Evolutionary conservation across 2,329 filamentous ascomycete genomes (phyloP), one percentile per base, ranked within the genome.

Genomic region (Eutypa lata): DNA sequence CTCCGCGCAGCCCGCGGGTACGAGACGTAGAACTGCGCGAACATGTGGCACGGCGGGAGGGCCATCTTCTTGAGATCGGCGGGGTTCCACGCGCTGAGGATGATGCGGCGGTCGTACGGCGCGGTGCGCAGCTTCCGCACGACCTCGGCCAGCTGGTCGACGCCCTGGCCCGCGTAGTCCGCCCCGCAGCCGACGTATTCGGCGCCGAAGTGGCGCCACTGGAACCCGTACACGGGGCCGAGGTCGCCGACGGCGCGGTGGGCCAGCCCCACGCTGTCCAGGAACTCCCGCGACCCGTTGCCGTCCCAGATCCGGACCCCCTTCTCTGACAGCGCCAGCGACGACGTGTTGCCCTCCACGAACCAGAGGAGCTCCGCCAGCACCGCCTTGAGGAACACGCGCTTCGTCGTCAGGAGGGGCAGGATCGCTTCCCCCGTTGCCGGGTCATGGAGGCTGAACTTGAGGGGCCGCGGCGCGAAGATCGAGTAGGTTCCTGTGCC

Each of bases 271-370:
- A 94, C 82, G 57, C 79, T 86, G 75, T 99, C 93, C 37, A 99
- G 88, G 70, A 89, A 97, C 65, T 86, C 88, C 63, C 94, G 89
- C 46, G 87, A 91, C 43, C 93, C 94, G 68, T 99, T 99, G 64
- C 92, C 93, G 69, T 99, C 94, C 94, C 94, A 99, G 69, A 99
- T 99, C 73, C 95, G 95, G 65, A 99, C 86, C 28, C 91, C 91
- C 2, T 87, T 85, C 13, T 86, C 85, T 54, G 84, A 87, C 3
- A 99, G 84, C 0, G 91, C 77, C 3, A 84, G 74, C 1, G 90
- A 92, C 1, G 90, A 91, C 2, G 94, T 99, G 65, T 78, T 84
- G 65, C 91, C 94, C 44, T 85, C 82, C 61, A 99, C 81, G 73
- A 99, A 99, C 94, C 94, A 99, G 56, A 99, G 86, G 1, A 99